A percentile compares a stretch with the other conserved stretches of the same genome.
phyloP scores from a whole-genome alignment of 106 monocot species.

The Acorus calamus region DNA sequence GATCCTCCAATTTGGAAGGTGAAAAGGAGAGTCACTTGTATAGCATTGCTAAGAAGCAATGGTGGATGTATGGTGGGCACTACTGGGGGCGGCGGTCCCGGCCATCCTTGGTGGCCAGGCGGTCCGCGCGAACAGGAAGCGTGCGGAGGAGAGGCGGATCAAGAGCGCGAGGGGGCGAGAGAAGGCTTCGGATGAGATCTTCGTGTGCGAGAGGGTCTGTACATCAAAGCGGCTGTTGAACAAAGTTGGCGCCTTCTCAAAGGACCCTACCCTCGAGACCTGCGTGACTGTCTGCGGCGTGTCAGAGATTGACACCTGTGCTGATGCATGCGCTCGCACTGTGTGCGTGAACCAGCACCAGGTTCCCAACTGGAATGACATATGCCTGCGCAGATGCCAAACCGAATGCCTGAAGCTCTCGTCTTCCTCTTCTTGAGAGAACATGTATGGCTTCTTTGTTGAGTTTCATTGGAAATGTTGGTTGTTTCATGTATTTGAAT shows the following conservation, averaged over 20 bases:
- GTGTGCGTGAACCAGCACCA: constrained; percentile 98
- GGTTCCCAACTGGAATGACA: constrained; percentile 96
- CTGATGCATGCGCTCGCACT: constrained; percentile 84
- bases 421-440: constrained; percentile 24
- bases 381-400: constrained; percentile 86
- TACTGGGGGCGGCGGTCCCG: constrained; percentile 78
- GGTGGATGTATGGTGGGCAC: constrained; percentile 82
- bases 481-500: no score
- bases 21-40: no score
- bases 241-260: constrained; percentile 90
- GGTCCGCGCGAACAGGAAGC: constrained; percentile 49
- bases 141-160: constrained; percentile 58
- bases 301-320: constrained; percentile 81
- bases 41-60: constrained; percentile 4
- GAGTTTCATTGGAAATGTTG: no score
- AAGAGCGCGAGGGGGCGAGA: constrained; percentile 68
- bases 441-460: no score
- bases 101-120: constrained; percentile 65
- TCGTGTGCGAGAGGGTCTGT: constrained; percentile 93
- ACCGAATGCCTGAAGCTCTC: constrained; percentile 87
- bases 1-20: no score
- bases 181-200: constrained; percentile 82
- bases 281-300: constrained; percentile 95
- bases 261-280: constrained; percentile 84
- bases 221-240: constrained; percentile 96